Percentiles rank a stretch among this genome's conserved stretches.
phyloP scores from a whole-genome alignment of 2,329 filamentous ascomycete genomes.

The Aspergillus sp. region DNA sequence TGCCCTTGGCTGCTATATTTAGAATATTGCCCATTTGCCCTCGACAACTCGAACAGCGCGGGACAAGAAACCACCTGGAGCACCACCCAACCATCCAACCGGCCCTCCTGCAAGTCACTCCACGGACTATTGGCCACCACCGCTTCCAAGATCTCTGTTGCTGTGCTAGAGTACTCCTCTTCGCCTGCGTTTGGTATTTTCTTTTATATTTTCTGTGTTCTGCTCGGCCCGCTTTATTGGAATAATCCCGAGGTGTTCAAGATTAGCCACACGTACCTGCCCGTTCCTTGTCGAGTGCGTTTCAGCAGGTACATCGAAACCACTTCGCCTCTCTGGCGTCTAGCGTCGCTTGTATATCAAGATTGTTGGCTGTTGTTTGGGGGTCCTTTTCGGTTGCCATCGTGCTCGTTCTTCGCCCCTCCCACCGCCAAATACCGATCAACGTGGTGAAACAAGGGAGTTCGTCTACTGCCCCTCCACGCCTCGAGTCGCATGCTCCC shows the following conservation, averaged over 20 bases:
- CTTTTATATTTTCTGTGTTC: neutral
- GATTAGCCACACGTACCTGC: neutral
- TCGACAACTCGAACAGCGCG: constrained; percentile 15
- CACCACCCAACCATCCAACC: no score
- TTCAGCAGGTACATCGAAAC: neutral
- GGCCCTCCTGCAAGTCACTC: no score
- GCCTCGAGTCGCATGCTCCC: neutral
- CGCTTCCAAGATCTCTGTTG: no score
- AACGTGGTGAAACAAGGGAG: no score
- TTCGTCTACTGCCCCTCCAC: neutral
- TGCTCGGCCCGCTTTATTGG: neutral
- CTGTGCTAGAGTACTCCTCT: neutral
- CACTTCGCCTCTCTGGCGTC: constrained; percentile 8
- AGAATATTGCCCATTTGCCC: constrained; percentile 20
- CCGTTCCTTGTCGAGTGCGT: neutral
- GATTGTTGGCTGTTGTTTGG: no score
- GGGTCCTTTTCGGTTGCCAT: no score
- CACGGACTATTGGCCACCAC: no score
- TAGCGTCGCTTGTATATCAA: constrained; percentile 1
- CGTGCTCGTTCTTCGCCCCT: no score
- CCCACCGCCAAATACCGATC: no score
- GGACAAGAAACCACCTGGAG: constrained; percentile 4
- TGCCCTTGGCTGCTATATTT: constrained; percentile 29
- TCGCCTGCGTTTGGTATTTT: neutral
- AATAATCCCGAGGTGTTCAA: neutral